These are phyloP conservation scores for Fusarium sp. DNA, from an alignment of 2,329 filamentous ascomycete species.

Conservation along the genomic window DNA sequence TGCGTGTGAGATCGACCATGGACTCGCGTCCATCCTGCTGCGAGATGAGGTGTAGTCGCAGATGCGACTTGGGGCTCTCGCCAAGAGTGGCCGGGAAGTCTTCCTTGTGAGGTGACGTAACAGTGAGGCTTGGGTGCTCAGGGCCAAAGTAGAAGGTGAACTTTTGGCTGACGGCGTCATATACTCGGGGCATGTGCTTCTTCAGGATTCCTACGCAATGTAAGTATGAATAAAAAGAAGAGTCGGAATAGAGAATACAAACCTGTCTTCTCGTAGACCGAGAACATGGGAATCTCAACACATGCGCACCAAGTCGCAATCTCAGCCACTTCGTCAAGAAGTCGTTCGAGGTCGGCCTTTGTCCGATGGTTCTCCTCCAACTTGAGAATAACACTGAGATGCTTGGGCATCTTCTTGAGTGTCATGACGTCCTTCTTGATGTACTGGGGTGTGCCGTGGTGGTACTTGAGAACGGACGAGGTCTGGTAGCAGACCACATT, in stretches of 20 bases:
- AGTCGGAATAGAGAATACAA: constrained; percentile 29
- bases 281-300: constrained; percentile 84
- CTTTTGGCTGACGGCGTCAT: constrained; percentile 79
- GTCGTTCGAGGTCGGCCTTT: constrained; percentile 76
- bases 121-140: constrained; percentile 72
- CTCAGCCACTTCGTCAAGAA: constrained; percentile 91
- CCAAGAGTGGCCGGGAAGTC: constrained; percentile 44
- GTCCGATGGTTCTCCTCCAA: constrained; percentile 73
- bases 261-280: constrained; percentile 93
- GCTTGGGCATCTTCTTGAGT: constrained; percentile 77
- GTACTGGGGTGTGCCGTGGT: constrained; percentile 92
- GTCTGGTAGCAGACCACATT: constrained; percentile 79
- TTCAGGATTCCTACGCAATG: constrained; percentile 76
- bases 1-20: constrained; percentile 93
- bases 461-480: constrained; percentile 86
- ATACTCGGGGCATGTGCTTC: constrained; percentile 83
- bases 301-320: constrained; percentile 92
- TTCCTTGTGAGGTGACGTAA: constrained; percentile 56
- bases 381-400: constrained; percentile 85
- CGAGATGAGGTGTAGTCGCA: constrained; percentile 79
- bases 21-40: constrained; percentile 90
- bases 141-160: constrained; percentile 87
- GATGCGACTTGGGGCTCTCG: constrained; percentile 50
- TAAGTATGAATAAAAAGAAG: constrained; percentile 15
- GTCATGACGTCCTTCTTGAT: constrained; percentile 85